A percentile compares a stretch with the other conserved stretches of the same genome.
phyloP scores from a whole-genome alignment of 2,329 filamentous ascomycete species.

The Pseudocercospora crystallina region DNA sequence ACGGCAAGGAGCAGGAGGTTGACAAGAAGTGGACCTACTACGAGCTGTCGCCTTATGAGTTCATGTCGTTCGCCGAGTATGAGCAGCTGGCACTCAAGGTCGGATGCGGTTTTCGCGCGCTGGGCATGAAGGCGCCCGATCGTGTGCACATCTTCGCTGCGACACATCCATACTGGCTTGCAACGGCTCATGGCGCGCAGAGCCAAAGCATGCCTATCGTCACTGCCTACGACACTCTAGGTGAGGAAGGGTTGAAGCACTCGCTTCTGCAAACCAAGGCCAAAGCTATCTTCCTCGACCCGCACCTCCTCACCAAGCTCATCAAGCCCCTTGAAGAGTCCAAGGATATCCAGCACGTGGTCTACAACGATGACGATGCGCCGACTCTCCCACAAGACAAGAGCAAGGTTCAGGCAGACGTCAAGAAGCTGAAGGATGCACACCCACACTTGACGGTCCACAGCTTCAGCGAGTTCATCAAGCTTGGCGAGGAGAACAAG shows the following conservation, averaged over 20 bases:
- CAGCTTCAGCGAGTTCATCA: slow-evolving; percentile 57
- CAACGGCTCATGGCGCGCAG: slow-evolving; percentile 64
- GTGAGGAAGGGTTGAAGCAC: slow-evolving; percentile 79
- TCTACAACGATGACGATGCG: slow-evolving; percentile 56
- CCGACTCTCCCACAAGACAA: slow-evolving; percentile 31
- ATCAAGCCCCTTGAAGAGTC: slow-evolving; percentile 56
- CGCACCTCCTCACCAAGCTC: slow-evolving; percentile 63
- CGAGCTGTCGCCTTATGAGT: slow-evolving; percentile 76
- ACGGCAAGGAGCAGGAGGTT: slow-evolving; percentile 74
- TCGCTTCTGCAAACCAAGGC: slow-evolving; percentile 79
- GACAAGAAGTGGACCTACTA: slow-evolving; percentile 92
- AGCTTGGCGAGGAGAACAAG: slow-evolving; percentile 63
- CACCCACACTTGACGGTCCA: slow-evolving; percentile 54
- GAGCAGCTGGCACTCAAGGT: slow-evolving; percentile 67
- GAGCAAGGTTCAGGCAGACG: slow-evolving; percentile 52
- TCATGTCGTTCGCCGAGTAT: slow-evolving; percentile 77
- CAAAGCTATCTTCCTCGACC: slow-evolving; percentile 82
- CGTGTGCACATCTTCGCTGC: slow-evolving; percentile 79
- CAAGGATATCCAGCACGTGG: slow-evolving; percentile 56
- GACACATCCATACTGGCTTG: slow-evolving; percentile 83
- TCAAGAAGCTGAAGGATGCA: slow-evolving; percentile 55
- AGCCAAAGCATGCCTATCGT: slow-evolving; percentile 91
- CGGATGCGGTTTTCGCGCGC: slow-evolving; percentile 70
- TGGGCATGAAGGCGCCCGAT: slow-evolving; percentile 68
- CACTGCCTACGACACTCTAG: slow-evolving; percentile 91